Evolutionary conservation across 306 rosid genomes (phyloP), one percentile per base, ranked within the genome.

Genomic region (Cucurbita argyrosperma): DNA sequence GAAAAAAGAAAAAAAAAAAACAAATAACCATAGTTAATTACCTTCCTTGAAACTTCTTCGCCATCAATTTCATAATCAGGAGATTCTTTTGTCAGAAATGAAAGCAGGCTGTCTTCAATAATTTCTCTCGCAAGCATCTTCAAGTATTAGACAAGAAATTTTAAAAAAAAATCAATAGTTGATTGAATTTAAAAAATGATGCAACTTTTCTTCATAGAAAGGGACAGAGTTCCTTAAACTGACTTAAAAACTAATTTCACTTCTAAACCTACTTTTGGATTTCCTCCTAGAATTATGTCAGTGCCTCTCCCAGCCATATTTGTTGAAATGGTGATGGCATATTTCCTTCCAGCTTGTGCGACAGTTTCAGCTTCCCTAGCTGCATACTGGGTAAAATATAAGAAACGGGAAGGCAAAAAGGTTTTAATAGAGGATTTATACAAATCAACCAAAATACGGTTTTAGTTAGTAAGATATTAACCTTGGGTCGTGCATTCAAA

Each of bases 231-330:
- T 58, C 0, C n/a, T n/a, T 58, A 57, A 23, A 57, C 59, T 16
- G 64, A 52, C 50, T 8, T 53, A 19, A 81, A 72, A 26, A 80
- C 59, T 23, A 65, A 73, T 76, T 65, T 50, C 75, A 65, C 67
- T 65, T 69, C 83, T 26, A 68, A 10, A 85, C 86, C 75, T 86
- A 90, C 98, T 83, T 90, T 90, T 64, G 98, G 98, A 89, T 93
- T 93, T 83, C 98, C 98, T 76, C 97, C 98, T 21, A 93, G 88
- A 83, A 94, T 94, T 86, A 94, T 94, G 83, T 90, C 97, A 59
- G 97, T 94, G 85, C 98, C 98, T 84, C 98, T 89, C 78, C 98
- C 98, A 78, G 98, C 98, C 97, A 94, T 93, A 83, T 93, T 93
- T 78, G 98, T 93, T 58, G 98, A 93, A 82, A 93, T 83, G 79